Evolutionary conservation across 257 asterid genomes (phyloP).

Genomic region (Dorcoceras hygrometricum): DNA sequence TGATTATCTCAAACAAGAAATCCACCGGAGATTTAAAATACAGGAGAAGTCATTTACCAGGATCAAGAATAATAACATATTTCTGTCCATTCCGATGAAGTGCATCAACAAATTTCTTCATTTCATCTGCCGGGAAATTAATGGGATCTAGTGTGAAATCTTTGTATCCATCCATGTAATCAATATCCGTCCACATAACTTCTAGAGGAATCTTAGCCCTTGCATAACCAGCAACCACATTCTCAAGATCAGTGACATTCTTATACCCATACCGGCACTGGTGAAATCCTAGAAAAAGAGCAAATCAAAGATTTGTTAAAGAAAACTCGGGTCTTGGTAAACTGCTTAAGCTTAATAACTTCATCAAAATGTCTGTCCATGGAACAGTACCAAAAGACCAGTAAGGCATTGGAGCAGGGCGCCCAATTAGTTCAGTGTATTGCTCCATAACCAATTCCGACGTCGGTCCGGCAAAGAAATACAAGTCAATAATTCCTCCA

Average conservation of each 20-base stretch:
- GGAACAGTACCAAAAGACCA: conserved; percentile 74
- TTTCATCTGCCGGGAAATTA: conserved; percentile 52
- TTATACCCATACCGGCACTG: conserved; percentile 85
- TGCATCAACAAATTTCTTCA: conserved; percentile 49
- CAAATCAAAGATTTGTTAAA: background rate
- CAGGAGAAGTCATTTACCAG: conserved; percentile 44
- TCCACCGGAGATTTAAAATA: background rate
- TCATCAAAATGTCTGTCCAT: background rate
- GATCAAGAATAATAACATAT: conserved; percentile 79
- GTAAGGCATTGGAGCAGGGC: conserved; percentile 91
- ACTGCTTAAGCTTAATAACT: background rate
- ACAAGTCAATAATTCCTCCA: conserved; percentile 78
- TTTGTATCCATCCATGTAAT: conserved; percentile 86
- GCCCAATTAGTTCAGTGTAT: conserved; percentile 76
- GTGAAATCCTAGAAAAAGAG: conserved; percentile 61
- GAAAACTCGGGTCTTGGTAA: background rate
- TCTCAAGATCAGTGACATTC: conserved; percentile 57
- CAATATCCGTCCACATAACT: conserved; percentile 93
- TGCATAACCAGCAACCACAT: conserved; percentile 67
- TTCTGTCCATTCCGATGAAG: conserved; percentile 71
- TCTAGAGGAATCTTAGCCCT: conserved; percentile 56
- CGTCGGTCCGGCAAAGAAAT: conserved; percentile 73
- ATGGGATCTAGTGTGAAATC: conserved; percentile 90
- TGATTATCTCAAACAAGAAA: background rate
- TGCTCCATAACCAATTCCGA: conserved; percentile 77